Evolutionary conservation across 1,284 basidiomycete species (phyloP), one percentile per base, ranked within the genome.

Genomic region (Pseudozyma thailandica): DNA sequence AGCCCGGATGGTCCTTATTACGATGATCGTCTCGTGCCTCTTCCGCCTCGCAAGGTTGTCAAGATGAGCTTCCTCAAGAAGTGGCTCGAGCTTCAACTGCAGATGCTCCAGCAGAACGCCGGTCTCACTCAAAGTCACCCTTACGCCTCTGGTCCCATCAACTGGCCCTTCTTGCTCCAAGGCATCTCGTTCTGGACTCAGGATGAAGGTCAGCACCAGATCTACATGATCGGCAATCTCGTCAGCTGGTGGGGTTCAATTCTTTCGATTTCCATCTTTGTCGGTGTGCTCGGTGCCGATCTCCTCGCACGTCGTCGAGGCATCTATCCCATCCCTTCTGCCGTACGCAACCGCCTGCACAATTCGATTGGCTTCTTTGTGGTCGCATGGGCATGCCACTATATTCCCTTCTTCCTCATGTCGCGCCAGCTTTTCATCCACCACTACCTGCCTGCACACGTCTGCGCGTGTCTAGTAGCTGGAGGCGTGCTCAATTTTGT

Each of bases 171-270:
- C 88, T 87, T 94, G 46, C 85, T 97, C 30, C 91, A 87, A 65
- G 96, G 96, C 48, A 97, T 99, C 84, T 94, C 92, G 78, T 98
- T 98, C 87, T 99, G 96, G 96, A 98, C 95, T 1, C 63, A 71
- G 76, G 90, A 87, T 69, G 89, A 90, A 13, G 86, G 87, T 16
- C 89, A 92, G 79, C 90, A 92, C 84, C 96, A 99, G 84, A 93
- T 99, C 55, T 98, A 98, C 85, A 87, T 98, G 77, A 91, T 95
- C 74, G 96, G 96, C 30, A 99, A 99, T 83, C 84, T 95, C 39
- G 84, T 94, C 71, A 91, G 92, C 21, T 99, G 95, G 94, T 98
- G 95, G 94, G 87, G 90, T 9, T 92, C 91, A 83, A 89, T 93
- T 23, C 87, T 95, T 39, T 89, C 90, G 4, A 84, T 98, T 52